Evolutionary conservation across 495 filamentous ascomycete genomes (phyloP), one percentile per base, ranked within the genome.

Genomic region (Neurospora discreta): DNA sequence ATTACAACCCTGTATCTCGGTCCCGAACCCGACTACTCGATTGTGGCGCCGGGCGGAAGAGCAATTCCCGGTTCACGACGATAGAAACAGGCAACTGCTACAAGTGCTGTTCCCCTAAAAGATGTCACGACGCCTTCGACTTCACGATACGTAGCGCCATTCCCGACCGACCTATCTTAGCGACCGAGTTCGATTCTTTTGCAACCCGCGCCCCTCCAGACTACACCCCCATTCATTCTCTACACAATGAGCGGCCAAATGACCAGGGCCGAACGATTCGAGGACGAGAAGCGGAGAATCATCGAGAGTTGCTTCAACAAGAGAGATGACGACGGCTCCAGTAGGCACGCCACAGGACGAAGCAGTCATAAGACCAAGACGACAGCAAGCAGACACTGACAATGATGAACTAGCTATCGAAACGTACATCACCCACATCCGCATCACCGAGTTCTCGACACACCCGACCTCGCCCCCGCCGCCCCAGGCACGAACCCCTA

Each of bases 351-450:
- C 36, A 71, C 20, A 39, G 30, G 23, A 52, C 38, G 7, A 43
- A 30, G 36, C 40, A 38, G 7, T 5, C 20, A 44, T 7, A 26
- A 20, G 13, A 16, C 8, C 23, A 60, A 18, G 6, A 1, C 26
- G 26, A 10, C 23, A 18, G 18, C 68, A 52, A 18, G 18, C 68
- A 52, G 16, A 38, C 33, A 39, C 30, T 44, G 41, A 69, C 70
- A 68, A 73, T 73, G 44, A 71, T 72, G 71, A 46, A 69, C 74
- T 72, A 73, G 65, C 68, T 52, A 85, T 90, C 72, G 95, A 99
- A 82, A 97, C 93, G 68, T 99, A 99, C 84, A 99, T 99, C 74
- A 99, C 94, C 9, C 95, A 99, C 79, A 93, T 98, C 73, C 88
- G 89, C 74, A 91, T 99, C 75, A 87, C 86, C 60, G 95, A 99